Evolutionary conservation across 208 protist species (phyloP), one percentile per base, ranked within the genome.

Genomic region (Trypanosomatidae sp.): DNA sequence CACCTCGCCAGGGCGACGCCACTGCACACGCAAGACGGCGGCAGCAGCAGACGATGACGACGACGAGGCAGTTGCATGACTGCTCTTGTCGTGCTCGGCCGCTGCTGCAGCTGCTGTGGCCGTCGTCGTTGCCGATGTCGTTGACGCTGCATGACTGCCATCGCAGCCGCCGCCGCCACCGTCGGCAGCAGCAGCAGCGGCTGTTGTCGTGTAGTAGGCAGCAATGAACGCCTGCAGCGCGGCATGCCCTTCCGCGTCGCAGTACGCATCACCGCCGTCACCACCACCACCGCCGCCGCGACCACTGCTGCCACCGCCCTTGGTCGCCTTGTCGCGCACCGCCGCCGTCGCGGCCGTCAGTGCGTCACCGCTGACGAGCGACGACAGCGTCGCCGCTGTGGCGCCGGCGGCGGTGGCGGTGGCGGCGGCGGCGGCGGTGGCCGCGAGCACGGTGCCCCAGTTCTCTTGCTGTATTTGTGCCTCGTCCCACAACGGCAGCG

Each of bases 401-500:
- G 22, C 13, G 22, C 24, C 27, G 26, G 27, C n/a, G 11, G 10
- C 23, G 25, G 23, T 15, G 42, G 21, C 35, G 11, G 30, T 8
- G 3, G 6, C 4, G 37, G 47, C 23, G 1, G 7, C 39, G 5
- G 32, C 54, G 13, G 27, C n/a, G 10, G 41, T 25, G 11, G 60
- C 56, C 1, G 32, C 27, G 4, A 91, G 53, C 19, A 35, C 19
- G 15, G 64, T 55, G 0, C 83, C 83, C 79, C 83, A 92, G 49
- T 85, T 80, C 42, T 92, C 78, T 26, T 72, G 68, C 24, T 63
- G 57, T 13, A 92, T 66, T 19, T 80, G 66, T 7, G 51, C 53
- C 8, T 88, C 78, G 49, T 92, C 78, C 79, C 83, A 92, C 0
- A 82, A 5, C 1, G 83, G 75, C 7, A 88, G 49, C 18, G 20